Evolutionary conservation across 257 asterid species (phyloP).

Genomic region (Solanum ahanhuiri): DNA sequence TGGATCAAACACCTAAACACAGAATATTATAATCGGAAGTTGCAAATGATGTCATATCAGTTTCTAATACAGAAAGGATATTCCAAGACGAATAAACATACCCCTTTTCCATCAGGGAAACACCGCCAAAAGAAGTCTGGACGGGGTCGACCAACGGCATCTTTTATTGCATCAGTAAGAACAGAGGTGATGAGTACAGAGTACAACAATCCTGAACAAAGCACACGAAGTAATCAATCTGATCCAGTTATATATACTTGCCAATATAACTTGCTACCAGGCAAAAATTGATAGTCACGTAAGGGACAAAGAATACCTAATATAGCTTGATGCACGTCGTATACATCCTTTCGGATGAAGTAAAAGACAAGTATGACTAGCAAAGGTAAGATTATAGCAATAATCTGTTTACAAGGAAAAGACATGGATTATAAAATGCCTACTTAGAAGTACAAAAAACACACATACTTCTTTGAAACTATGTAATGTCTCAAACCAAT

Average conservation of each 20-base stretch:
- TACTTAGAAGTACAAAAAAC: background rate
- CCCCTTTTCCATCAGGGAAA: conserved; percentile 89
- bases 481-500: background rate
- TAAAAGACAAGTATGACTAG: conserved; percentile 47
- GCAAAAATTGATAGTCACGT: background rate
- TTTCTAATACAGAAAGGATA: background rate
- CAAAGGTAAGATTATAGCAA: conserved; percentile 64
- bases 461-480: background rate
- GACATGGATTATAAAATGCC: conserved; percentile 8
- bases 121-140: conserved; percentile 99
- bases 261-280: background rate
- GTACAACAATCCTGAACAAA: conserved; percentile 64
- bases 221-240: background rate
- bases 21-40: conserved; percentile 4
- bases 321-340: conserved; percentile 76
- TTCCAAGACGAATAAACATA: conserved; percentile 21
- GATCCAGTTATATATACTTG: background rate
- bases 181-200: conserved; percentile 77
- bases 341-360: conserved; percentile 62
- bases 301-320: conserved; percentile 47
- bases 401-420: conserved; percentile 34
- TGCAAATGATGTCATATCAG: background rate
- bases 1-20: conserved; percentile 55
- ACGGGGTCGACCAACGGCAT: conserved; percentile 98
- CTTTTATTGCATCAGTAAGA: conserved; percentile 87